These are phyloP conservation scores for Oemleria cerasiformis DNA, from an alignment of 306 rosid species.

Conservation along the genomic window DNA sequence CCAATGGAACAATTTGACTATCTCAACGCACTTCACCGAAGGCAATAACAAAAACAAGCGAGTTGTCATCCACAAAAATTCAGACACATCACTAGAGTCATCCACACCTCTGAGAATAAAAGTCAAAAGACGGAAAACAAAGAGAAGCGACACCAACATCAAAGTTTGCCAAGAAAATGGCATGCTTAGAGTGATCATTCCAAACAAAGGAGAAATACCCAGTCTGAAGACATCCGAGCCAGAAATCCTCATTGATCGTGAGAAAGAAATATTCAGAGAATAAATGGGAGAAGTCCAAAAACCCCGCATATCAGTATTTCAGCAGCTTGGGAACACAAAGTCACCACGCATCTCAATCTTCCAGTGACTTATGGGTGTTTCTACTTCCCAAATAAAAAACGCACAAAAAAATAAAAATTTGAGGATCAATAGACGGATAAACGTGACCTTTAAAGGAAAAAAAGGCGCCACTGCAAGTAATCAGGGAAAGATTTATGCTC, in stretches of 20 bases:
- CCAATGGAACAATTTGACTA: no score
- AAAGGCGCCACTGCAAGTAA: no score
- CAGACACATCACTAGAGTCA: no score
- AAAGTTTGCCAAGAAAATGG: neutral
- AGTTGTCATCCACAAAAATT: no score
- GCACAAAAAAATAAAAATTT: no score
- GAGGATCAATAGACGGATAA: no score
- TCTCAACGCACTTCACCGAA: neutral
- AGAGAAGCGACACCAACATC: fast-evolving
- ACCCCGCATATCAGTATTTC: neutral
- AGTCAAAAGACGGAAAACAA: neutral
- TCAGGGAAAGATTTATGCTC: no score
- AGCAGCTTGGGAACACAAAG: neutral
- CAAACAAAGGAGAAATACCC: neutral
- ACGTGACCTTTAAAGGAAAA: no score
- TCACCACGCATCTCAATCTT: no score
- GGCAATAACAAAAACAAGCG: no score
- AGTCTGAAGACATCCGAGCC: no score
- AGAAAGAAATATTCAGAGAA: neutral
- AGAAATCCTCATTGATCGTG: fast-evolving
- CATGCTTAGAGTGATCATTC: neutral
- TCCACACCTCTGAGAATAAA: neutral
- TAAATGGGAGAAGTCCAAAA: fast-evolving
- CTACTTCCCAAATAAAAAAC: no score
- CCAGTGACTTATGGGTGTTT: neutral